phyloP scores from a whole-genome alignment of 179 eudicot species.

The Spergularia azorica region DNA sequence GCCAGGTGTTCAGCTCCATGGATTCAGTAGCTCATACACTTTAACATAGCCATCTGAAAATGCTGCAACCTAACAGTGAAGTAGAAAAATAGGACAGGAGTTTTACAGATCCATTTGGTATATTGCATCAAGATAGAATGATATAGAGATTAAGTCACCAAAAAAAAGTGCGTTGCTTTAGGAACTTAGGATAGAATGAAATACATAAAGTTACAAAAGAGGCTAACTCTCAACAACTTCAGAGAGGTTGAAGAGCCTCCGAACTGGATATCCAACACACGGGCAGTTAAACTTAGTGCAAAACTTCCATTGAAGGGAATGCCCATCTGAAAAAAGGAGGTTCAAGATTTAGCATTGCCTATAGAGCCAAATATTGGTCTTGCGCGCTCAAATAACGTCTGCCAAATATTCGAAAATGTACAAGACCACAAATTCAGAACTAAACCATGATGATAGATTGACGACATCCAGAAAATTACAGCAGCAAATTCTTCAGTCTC shows the following conservation, averaged over 20 bases:
- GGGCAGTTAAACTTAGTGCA: slow-evolving; percentile 60
- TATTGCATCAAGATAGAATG: background rate
- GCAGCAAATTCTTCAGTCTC: background rate
- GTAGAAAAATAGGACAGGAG: background rate
- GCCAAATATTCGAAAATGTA: no score
- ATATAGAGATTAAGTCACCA: no score
- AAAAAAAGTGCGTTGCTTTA: no score
- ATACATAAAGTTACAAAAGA: no score
- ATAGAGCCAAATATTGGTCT: slow-evolving; percentile 50
- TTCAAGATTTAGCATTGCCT: background rate
- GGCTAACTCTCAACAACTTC: slow-evolving; percentile 65
- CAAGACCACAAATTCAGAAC: no score
- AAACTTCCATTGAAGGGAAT: slow-evolving; percentile 68
- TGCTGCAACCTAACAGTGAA: slow-evolving; percentile 65
- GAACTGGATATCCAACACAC: slow-evolving; percentile 71
- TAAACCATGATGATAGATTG: background rate
- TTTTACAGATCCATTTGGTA: background rate
- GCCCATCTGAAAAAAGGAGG: slow-evolving; percentile 39
- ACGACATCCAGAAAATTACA: slow-evolving; percentile 12
- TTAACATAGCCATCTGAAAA: slow-evolving; percentile 86
- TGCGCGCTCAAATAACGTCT: background rate
- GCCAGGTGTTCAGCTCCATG: slow-evolving; percentile 84
- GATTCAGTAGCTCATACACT: slow-evolving; percentile 77
- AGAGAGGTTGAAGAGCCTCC: slow-evolving; percentile 63
- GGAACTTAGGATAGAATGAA: no score